phyloP scores from a whole-genome alignment of 805 yeast species.

The Candida awuae region DNA sequence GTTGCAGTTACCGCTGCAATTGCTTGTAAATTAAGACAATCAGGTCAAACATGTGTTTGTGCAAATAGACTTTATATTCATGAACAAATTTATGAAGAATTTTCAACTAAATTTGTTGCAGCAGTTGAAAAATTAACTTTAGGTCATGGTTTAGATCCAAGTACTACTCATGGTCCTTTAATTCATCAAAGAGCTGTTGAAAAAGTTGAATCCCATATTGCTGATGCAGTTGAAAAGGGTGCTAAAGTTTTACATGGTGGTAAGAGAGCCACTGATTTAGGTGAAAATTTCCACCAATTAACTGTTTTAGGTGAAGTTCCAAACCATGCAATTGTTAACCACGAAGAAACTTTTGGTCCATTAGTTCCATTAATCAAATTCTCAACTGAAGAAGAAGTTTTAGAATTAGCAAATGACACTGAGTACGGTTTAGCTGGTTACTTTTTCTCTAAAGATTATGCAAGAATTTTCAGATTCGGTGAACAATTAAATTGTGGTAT shows the following conservation, averaged over 20 bases:
- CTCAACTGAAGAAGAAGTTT: constrained; percentile 53
- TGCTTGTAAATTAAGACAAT: constrained; percentile 62
- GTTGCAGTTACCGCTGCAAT: constrained; percentile 59
- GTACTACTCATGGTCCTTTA: constrained; percentile 70
- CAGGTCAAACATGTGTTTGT: constrained; percentile 79
- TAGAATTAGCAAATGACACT: constrained; percentile 54
- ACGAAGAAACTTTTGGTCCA: constrained; percentile 82
- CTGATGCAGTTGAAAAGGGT: constrained; percentile 59
- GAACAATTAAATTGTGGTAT: constrained; percentile 69
- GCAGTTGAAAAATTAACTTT: constrained; percentile 39
- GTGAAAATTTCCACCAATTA: constrained; percentile 58
- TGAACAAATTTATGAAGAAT: constrained; percentile 53
- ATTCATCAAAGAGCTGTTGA: constrained; percentile 54
- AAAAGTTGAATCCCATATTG: constrained; percentile 54
- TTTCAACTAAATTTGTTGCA: constrained; percentile 40
- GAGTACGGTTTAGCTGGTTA: constrained; percentile 76
- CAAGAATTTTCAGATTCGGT: constrained; percentile 50
- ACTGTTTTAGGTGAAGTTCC: constrained; percentile 60
- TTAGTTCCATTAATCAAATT: constrained; percentile 65
- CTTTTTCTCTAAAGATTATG: constrained; percentile 50
- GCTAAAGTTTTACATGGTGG: constrained; percentile 65
- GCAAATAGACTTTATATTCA: constrained; percentile 69
- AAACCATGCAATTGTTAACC: constrained; percentile 44
- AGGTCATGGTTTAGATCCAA: constrained; percentile 55
- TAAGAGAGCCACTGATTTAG: constrained; percentile 41